These are phyloP conservation scores for Wallacemonas sp. DNA, from an alignment of 208 protist species.

Conservation along the genomic window DNA sequence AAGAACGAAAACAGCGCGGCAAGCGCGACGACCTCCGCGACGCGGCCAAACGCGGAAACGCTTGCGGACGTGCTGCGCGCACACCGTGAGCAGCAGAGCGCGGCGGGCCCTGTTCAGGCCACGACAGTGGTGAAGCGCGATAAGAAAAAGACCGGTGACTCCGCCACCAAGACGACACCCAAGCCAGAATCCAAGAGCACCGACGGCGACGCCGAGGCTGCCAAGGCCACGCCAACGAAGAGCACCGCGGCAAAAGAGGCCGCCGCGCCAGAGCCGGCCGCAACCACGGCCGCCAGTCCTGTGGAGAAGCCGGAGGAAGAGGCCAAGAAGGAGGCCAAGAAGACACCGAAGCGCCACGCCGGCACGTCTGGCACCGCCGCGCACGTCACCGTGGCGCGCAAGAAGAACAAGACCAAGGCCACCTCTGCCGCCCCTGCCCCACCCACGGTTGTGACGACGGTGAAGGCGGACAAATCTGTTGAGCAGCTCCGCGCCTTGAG, in stretches of 20 bases:
- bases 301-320: constrained; percentile 3
- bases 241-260: background rate
- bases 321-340: constrained; percentile 8
- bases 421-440: background rate
- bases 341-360: background rate
- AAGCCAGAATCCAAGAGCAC: background rate
- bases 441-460: constrained; percentile 25
- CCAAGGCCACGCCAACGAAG: background rate
- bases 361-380: background rate
- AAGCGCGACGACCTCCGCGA: constrained; percentile 2
- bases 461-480: constrained; percentile 34
- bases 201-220: background rate
- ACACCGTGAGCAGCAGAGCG: constrained; percentile 31
- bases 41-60: background rate
- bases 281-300: constrained; percentile 15
- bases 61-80: constrained; percentile 35
- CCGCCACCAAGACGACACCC: constrained; percentile 1
- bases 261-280: background rate
- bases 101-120: constrained; percentile 30
- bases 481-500: constrained; percentile 48
- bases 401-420: constrained; percentile 13
- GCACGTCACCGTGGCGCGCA: constrained; percentile 6
- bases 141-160: constrained; percentile 15
- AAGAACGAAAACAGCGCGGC: background rate
- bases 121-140: constrained; percentile 34